Base-by-base conservation (phyloP, 129 eudicot species). In the Flaveria bidentis region DNA sequence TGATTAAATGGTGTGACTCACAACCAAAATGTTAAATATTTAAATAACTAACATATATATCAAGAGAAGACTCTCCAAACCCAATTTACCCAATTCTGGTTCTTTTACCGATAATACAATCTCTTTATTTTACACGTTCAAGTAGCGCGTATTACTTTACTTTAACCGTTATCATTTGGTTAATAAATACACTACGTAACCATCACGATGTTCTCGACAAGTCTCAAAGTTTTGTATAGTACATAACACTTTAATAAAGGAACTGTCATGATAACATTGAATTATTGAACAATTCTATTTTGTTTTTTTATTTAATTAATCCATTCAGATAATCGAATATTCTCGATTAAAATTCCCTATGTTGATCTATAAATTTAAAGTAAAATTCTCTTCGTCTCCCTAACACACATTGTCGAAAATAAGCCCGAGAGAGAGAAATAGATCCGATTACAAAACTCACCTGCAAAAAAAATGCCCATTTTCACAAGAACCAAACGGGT, bases 401-500 rank as follows among this genome's bases (percentile, higher is more conserved):
- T 18, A 46, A 39, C 17, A 13, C 80, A 75, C 2, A 63, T 44
- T 14, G 41, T 5, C 7, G 36, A 20, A 66, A 20, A 46, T 1
- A n/a, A 45, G 13, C 14, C n/a, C 53, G 14, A 49, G n/a, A 10
- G 13, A 9, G 61, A 58, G 20, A 26, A 17, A 23, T 23, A 23
- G 26, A 9, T 9, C 22, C 13, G 44, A 13, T 6, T 63, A 36
- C 78, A 51, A 39, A 23, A 14, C 41, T 28, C 41, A 46, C 25
- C 60, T 1, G 25, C 15, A 9, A 1, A 80, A 23, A 65, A 65
- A 62, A 90, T 88, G 94, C 78, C 83, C 7, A 57, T 28, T 17
- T 66, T 56, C 14, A 25, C 82, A 13, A 86, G 90, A 62, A 67
- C 74, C 16, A 91, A 87, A 83, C 70, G 83, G 25, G 86, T 89